Base-by-base conservation (phyloP, 2,329 filamentous ascomycete species). In the Fusarium verrucosum region DNA sequence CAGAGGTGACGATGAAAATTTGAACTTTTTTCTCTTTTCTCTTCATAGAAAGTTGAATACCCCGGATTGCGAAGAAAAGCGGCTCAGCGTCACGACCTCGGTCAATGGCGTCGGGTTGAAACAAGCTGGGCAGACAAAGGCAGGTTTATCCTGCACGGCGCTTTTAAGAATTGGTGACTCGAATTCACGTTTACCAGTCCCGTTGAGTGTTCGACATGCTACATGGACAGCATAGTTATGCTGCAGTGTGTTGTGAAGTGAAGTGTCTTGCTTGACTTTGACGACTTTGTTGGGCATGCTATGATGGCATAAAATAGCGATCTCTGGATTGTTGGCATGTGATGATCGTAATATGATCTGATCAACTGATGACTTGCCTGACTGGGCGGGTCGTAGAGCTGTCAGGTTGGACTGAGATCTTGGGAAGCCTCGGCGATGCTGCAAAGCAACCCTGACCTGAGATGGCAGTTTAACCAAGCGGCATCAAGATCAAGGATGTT, bases 91-190 rank as follows among this genome's bases (percentile, higher is more conserved):
- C 76, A 68, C 70, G 73, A 74, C 70, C 70, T 70, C 42, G 66
- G 73, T 72, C 73, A 68, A 71, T 78, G 78, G 78, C 79, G 79
- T 76, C 57, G 80, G 80, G 85, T 86, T 87, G 85, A 82, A 83
- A 81, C 79, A 80, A 72, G 81, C 65, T 80, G 84, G 85, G 85
- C 75, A 87, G 82, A 87, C 75, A 61, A 81, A 82, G 76, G 73
- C 71, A 72, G 72, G 73, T 71, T 67, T 70, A 60, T 38, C 70
- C 71, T 73, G 77, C 73, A 73, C 81, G 85, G 82, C 79, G 83
- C 84, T 86, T 86, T 77, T 78, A 87, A 87, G 85, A 87, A 87
- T 87, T 86, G 84, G 81, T 78, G 82, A 84, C 79, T 84, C 82
- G 81, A 79, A 75, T 72, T 69, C 56, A 77, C 77, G 79, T 85